Evolutionary conservation across 78 protist species (phyloP).

Genomic region (Isochrysis galbana): DNA sequence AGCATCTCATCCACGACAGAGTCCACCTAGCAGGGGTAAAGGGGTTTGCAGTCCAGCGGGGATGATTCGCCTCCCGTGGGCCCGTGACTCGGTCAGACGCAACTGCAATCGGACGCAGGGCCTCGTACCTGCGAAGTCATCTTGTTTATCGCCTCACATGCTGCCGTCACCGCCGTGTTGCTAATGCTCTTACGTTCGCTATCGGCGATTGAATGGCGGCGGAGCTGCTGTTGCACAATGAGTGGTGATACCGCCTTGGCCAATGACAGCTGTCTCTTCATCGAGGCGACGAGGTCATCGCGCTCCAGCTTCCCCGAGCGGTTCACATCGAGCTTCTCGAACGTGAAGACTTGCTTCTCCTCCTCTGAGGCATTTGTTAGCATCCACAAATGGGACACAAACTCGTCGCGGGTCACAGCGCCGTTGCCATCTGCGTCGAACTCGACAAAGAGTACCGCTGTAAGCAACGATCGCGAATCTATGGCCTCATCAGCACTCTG

Average conservation of each 20-base stretch:
- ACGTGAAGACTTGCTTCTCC: background rate
- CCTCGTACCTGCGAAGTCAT: background rate
- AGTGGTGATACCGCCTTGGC: background rate
- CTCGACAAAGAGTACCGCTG: background rate
- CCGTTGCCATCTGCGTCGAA: background rate
- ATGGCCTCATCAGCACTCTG: background rate
- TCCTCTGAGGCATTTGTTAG: background rate
- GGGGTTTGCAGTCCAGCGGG: too few species aligned
- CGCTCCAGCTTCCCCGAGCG: background rate
- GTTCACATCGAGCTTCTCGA: background rate
- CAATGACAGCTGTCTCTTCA: background rate
- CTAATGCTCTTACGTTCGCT: background rate
- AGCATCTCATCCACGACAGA: background rate
- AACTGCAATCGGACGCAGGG: background rate
- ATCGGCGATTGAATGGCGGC: background rate
- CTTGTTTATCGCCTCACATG: background rate
- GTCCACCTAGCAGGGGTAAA: background rate
- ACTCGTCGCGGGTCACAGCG: background rate
- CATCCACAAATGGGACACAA: background rate
- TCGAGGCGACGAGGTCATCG: background rate
- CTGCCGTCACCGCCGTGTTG: background rate
- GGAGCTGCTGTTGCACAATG: background rate
- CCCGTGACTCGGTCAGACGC: too few species aligned
- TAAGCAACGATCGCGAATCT: background rate
- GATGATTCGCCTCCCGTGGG: too few species aligned